phyloP scores from a whole-genome alignment of 2,329 filamentous ascomycete genomes.

The Colletotrichum sidae region DNA sequence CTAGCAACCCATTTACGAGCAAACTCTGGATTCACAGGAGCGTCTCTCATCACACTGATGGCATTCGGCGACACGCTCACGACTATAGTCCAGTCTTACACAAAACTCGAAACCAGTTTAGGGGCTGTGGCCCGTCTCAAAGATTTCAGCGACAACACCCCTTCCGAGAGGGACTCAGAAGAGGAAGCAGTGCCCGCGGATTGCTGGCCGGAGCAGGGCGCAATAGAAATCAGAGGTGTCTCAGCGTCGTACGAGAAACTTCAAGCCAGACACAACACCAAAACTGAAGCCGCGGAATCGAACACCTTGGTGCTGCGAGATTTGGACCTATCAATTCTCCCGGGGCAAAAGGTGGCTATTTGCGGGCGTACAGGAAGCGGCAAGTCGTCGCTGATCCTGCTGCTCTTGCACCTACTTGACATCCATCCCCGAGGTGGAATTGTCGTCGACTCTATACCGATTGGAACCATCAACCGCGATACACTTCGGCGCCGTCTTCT shows the following conservation, averaged over 20 bases:
- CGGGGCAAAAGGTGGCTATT: conserved; percentile 50
- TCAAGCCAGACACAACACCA: not conserved
- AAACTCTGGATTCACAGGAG: conserved; percentile 52
- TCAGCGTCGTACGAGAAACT: conserved; percentile 46
- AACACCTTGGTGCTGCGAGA: conserved; percentile 42
- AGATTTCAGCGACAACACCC: conserved; percentile 41
- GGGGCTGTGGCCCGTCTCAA: conserved; percentile 43
- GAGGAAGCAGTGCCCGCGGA: conserved; percentile 37
- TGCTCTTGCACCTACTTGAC: conserved; percentile 55
- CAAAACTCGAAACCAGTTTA: conserved; percentile 44
- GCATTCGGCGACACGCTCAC: conserved; percentile 46
- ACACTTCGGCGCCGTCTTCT: conserved; percentile 60
- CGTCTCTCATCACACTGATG: conserved; percentile 52
- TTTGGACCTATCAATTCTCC: conserved; percentile 43
- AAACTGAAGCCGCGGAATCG: conserved; percentile 1
- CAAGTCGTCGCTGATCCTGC: conserved; percentile 56
- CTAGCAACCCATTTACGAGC: conserved; percentile 57
- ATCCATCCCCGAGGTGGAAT: conserved; percentile 49
- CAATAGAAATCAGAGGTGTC: conserved; percentile 44
- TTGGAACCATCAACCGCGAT: conserved; percentile 52
- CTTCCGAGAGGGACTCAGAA: conserved; percentile 38
- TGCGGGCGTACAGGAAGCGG: conserved; percentile 55
- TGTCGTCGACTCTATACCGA: conserved; percentile 56
- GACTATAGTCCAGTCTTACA: conserved; percentile 47
- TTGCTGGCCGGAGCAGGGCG: conserved; percentile 46